Percentiles rank a stretch among this genome's conserved stretches.
Evolutionary conservation across 2,329 filamentous ascomycete genomes (phyloP).

Genomic region (Fusarium mundagurra): DNA sequence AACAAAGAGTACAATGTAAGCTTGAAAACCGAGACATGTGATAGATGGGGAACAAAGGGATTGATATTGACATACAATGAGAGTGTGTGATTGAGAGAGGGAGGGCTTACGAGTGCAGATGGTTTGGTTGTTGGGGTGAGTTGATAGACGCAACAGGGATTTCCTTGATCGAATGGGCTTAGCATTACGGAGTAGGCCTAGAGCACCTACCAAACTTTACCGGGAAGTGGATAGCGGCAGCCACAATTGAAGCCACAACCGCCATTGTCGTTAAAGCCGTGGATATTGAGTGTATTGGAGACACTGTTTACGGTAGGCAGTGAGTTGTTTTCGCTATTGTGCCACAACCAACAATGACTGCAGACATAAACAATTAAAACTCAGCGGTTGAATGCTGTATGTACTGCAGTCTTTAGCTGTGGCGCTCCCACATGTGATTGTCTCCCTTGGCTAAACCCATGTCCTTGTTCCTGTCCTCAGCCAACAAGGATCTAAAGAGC

Average conservation of each 20-base stretch:
- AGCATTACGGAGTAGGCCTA: not conserved
- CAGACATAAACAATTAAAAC: not conserved
- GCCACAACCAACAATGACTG: not conserved
- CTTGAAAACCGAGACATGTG: not conserved
- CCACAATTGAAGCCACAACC: slow-evolving; percentile 27
- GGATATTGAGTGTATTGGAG: not conserved
- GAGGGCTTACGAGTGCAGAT: not conserved
- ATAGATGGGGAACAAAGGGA: not conserved
- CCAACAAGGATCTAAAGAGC: slow-evolving; percentile 9
- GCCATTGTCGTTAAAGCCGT: slow-evolving; percentile 14
- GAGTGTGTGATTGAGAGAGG: not conserved
- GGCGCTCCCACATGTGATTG: slow-evolving; percentile 27
- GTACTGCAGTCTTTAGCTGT: not conserved
- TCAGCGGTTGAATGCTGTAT: not conserved
- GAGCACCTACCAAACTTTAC: slow-evolving; percentile 6
- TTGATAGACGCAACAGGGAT: slow-evolving; percentile 5
- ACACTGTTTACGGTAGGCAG: not conserved
- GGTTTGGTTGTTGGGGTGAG: slow-evolving; percentile 30
- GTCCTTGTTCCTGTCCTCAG: slow-evolving; percentile 15
- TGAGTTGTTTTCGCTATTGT: not conserved
- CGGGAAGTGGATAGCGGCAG: slow-evolving; percentile 20
- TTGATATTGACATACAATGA: not conserved
- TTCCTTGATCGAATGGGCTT: not conserved
- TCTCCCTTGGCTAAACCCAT: not conserved
- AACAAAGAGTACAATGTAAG: slow-evolving; percentile 6